Percentiles rank a stretch among this genome's conserved stretches.
Conservation (phyloP, 2,329 filamentous ascomycete genomes). For the Canariomyces notabilis region DNA sequence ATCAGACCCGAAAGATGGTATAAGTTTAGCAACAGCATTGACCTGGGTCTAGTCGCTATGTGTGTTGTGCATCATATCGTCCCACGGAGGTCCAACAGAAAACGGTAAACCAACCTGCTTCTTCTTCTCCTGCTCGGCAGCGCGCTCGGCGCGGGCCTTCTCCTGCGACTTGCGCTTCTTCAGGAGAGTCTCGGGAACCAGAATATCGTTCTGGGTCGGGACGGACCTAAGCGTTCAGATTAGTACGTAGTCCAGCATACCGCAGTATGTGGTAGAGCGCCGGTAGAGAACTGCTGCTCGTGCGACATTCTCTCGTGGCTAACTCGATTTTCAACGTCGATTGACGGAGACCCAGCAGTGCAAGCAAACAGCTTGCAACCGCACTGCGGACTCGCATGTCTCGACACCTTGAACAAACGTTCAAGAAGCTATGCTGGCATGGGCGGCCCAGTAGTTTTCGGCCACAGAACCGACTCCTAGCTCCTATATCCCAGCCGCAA, state of each 20-base stretch:
- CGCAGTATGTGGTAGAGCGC: constrained; percentile 64
- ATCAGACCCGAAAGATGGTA: constrained; percentile 99
- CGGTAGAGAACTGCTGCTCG: constrained; percentile 90
- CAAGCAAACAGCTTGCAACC: not conserved
- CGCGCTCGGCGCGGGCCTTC: constrained; percentile 91
- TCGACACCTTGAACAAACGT: constrained; percentile 65
- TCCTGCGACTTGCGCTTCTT: constrained; percentile 99
- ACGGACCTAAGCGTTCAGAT: constrained; percentile 75
- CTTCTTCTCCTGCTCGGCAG: constrained; percentile 74
- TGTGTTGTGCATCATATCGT: constrained; percentile 83
- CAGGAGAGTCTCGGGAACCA: constrained; percentile 98
- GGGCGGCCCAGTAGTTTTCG: constrained; percentile 1
- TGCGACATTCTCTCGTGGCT: constrained; percentile 87
- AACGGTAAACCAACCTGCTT: constrained; percentile 68
- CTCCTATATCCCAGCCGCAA: constrained; percentile 51
- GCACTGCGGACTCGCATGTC: constrained; percentile 55
- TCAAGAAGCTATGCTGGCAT: constrained; percentile 49
- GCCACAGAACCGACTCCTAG: constrained; percentile 2
- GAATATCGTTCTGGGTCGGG: constrained; percentile 89
- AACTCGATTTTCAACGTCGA: constrained; percentile 60
- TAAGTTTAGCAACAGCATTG: constrained; percentile 92
- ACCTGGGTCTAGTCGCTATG: constrained; percentile 86
- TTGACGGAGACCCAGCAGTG: constrained; percentile 53
- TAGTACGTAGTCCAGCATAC: constrained; percentile 72
- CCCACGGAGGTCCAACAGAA: constrained; percentile 21